Conservation (phyloP, 164 flowering plant genomes). For the Vitis rupestris region DNA sequence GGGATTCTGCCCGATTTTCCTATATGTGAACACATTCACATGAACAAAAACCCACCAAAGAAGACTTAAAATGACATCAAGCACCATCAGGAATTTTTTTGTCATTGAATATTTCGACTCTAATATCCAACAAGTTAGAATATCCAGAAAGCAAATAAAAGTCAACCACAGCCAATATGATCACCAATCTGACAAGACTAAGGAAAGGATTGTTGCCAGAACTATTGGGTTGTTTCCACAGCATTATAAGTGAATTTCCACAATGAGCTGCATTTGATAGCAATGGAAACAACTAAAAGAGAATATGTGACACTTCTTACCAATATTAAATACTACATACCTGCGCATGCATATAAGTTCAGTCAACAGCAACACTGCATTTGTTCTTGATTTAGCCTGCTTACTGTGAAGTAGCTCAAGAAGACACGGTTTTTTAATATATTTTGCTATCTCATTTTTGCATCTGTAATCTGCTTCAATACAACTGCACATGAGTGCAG, state of each 20-base stretch:
- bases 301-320: not conserved
- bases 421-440: constrained; percentile 37
- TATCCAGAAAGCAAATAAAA: too few relatives aligned
- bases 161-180: too few relatives aligned
- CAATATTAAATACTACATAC: constrained; percentile 24
- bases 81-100: too few relatives aligned
- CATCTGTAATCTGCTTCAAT: constrained; percentile 55
- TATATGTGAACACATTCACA: too few relatives aligned
- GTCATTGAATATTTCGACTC: too few relatives aligned
- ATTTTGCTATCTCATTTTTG: constrained; percentile 48
- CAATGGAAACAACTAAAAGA: not conserved
- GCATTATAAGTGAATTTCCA: not conserved
- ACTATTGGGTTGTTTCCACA: not conserved
- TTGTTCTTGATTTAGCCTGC: constrained; percentile 35
- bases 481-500: constrained; percentile 42
- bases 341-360: constrained; percentile 67
- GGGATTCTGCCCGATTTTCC: too few relatives aligned
- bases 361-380: constrained; percentile 41
- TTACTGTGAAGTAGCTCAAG: constrained; percentile 56
- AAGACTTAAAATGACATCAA: too few relatives aligned
- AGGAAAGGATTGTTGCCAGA: not conserved
- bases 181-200: not conserved
- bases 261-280: not conserved
- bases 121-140: too few relatives aligned
- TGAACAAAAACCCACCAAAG: too few relatives aligned